Percentiles rank a stretch among this genome's conserved stretches.
These are phyloP conservation scores for Cladosporium sp. DNA, from an alignment of 2,329 filamentous ascomycete genomes.

Conservation along the genomic window DNA sequence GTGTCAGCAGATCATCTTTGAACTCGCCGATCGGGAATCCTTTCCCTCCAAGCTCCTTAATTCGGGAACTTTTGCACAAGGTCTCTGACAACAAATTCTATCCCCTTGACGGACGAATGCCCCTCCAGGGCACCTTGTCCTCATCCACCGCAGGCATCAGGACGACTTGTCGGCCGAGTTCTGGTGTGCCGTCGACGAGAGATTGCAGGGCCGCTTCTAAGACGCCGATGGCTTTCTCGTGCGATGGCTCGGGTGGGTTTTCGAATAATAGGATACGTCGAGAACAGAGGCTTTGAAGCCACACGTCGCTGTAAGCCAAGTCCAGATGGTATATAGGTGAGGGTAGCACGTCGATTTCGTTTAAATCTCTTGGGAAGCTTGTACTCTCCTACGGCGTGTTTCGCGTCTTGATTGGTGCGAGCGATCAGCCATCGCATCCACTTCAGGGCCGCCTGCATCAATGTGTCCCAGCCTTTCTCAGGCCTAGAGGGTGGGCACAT, in stretches of 20 bases:
- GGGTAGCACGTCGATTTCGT: no score
- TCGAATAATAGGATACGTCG: constrained; percentile 17
- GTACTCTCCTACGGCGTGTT: no score
- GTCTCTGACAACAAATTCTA: constrained; percentile 16
- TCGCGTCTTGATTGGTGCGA: no score
- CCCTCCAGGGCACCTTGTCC: constrained; percentile 15
- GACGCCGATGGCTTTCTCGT: constrained; percentile 14
- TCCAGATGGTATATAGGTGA: constrained; percentile 1
- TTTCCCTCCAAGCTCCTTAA: constrained; percentile 12
- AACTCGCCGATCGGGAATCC: constrained; percentile 17
- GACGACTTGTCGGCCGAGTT: constrained; percentile 14
- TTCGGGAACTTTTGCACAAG: constrained; percentile 12
- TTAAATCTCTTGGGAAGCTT: no score
- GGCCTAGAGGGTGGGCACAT: no score
- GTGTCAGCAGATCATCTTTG: constrained; percentile 17
- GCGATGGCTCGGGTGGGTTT: constrained; percentile 13
- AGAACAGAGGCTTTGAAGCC: constrained; percentile 18
- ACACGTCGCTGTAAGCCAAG: constrained; percentile 18
- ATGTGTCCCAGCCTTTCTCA: no score
- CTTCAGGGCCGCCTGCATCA: no score
- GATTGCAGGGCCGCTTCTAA: constrained; percentile 15
- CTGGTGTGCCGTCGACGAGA: constrained; percentile 19
- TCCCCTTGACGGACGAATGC: constrained; percentile 12
- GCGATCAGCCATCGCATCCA: no score
- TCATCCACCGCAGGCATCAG: constrained; percentile 14